Evolutionary conservation across 495 filamentous ascomycete genomes (phyloP), one percentile per base, ranked within the genome.

Genomic region (Tricharina praecox): DNA sequence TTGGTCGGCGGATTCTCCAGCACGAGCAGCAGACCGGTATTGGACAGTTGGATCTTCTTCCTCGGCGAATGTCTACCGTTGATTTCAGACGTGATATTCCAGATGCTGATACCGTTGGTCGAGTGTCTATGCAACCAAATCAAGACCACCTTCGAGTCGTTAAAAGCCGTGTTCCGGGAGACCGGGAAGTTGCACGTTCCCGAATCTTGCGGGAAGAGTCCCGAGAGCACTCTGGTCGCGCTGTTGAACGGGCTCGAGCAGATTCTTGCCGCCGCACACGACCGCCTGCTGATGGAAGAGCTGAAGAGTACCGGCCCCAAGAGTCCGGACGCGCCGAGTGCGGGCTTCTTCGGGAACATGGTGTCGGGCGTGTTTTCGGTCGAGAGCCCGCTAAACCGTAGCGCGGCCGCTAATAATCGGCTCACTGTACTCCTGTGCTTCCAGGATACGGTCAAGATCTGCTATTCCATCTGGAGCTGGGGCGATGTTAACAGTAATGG

Each of bases 391-490:
- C 85, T 85, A 45, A 67, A 73, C 20, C 73, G 85, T 33, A 79
- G 78, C 37, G 73, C 76, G 13, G 80, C 82, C 11, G 86, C 85
- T n/a, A 99, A 96, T 57, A 87, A 88, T 52, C 70, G 88, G 32
- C 70, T 99, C 20, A 95, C 87, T 0, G 90, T 99, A 16, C 65
- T 95, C 8, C 70, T 99, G n/a, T 87, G 86, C 24, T 94, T 99
- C 63, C 87, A 96, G 63, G 90, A 99, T 62, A 83, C 85, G 10
- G 82, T 94, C 47, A 76, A 81, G 26, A 79, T 90, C 23, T 93
- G 85, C 62, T 92, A 93, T 61, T 75, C 70, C 3, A 88, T 99
- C 23, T 99, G 90, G 92, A 82, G 84, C 2, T 99, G 90, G 90
- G 82, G 80, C 7, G 74, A 71, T 46, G 56, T 44, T 30, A 52